A percentile compares a stretch with the other conserved stretches of the same genome.
Evolutionary conservation across 495 filamentous ascomycete species (phyloP).

Genomic region (Podospora bellae-mahoneyi): DNA sequence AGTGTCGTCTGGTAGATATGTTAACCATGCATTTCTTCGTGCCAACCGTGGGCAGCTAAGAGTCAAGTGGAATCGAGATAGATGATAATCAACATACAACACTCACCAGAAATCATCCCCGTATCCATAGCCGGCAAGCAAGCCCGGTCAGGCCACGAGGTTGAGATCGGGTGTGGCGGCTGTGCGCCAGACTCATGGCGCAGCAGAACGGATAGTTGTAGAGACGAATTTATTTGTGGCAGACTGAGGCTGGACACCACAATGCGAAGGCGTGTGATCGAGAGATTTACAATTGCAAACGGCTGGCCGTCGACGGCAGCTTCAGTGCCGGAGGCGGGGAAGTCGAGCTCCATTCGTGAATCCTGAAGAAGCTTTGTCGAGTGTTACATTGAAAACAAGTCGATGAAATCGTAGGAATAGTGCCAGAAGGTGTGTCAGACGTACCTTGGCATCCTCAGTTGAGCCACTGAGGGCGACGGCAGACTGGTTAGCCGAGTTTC

Average conservation of each 20-base stretch:
- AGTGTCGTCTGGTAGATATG: too few species aligned
- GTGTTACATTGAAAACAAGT: not conserved
- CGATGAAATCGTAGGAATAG: not conserved
- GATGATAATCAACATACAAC: not conserved
- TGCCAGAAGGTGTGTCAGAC: not conserved
- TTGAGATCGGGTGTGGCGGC: not conserved
- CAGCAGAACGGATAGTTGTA: not conserved
- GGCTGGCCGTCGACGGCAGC: not conserved
- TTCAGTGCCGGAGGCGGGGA: not conserved
- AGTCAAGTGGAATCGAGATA: not conserved
- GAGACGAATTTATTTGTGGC: not conserved
- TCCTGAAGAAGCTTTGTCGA: not conserved
- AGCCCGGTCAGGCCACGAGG: not conserved
- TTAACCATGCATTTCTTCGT: not conserved
- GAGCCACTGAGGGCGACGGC: too few species aligned
- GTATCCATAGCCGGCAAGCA: not conserved
- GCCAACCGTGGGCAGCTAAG: not conserved
- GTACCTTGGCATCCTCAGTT: not conserved
- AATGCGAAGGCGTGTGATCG: not conserved
- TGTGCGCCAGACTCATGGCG: not conserved
- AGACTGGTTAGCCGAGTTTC: too few species aligned
- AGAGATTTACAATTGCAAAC: not conserved
- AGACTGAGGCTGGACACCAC: not conserved
- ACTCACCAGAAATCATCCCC: not conserved
- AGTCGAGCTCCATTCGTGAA: not conserved